Conservation (phyloP, 2,329 filamentous ascomycete species). For the Xylogone sp. region DNA sequence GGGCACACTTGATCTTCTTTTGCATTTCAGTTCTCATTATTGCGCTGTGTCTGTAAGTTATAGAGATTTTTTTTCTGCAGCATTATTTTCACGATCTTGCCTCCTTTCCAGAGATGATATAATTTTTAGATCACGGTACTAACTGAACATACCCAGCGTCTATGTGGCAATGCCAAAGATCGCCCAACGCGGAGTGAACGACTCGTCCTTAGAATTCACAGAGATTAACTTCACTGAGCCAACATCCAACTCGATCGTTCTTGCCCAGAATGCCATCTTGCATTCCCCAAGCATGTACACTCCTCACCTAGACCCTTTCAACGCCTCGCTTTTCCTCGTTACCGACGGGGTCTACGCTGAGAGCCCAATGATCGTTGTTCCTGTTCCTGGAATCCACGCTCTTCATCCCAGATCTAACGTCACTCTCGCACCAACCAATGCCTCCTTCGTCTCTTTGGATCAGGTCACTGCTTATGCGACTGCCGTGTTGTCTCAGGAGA, state of each 20-base stretch:
- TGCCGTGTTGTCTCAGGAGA: conserved; percentile 37
- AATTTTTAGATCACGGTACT: neutral
- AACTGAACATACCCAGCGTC: conserved; percentile 33
- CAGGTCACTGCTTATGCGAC: conserved; percentile 47
- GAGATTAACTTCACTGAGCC: conserved; percentile 48
- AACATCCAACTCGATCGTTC: conserved; percentile 39
- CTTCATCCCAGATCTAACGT: conserved; percentile 30
- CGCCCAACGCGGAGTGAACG: conserved; percentile 50
- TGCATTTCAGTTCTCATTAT: conserved; percentile 48
- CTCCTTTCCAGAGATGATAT: neutral
- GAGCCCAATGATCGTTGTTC: conserved; percentile 20
- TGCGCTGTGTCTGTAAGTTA: conserved; percentile 50
- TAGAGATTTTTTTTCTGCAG: too few species aligned
- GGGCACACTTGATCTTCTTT: conserved; percentile 47
- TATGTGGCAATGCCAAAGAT: conserved; percentile 57
- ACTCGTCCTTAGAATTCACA: conserved; percentile 45
- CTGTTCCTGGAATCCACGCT: conserved; percentile 27
- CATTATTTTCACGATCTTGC: too few species aligned
- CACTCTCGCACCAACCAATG: conserved; percentile 40
- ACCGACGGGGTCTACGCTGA: conserved; percentile 27
- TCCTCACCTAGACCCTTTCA: conserved; percentile 50
- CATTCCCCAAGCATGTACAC: conserved; percentile 46
- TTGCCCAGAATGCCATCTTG: conserved; percentile 45
- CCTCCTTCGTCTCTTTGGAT: conserved; percentile 37
- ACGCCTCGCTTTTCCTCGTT: conserved; percentile 44